phyloP scores from a whole-genome alignment of 2,329 filamentous ascomycete species.

The Elsinoe fawcettii region DNA sequence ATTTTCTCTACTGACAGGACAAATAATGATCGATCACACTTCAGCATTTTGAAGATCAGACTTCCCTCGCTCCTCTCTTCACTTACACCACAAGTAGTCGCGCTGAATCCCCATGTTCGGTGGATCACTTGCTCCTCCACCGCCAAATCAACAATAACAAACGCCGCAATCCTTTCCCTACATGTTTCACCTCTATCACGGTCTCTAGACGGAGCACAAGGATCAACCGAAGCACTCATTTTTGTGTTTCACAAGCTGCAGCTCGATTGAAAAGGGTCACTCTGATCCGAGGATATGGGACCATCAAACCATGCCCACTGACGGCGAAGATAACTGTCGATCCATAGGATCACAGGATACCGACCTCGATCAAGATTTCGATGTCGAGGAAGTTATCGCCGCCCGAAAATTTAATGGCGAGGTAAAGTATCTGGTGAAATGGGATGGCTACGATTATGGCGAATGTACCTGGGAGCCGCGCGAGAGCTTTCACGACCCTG shows the following conservation, averaged over 20 bases:
- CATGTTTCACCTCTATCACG: not conserved
- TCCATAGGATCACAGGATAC: constrained; percentile 21
- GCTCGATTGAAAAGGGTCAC: no score
- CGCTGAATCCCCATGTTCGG: no score
- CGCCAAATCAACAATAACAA: not conserved
- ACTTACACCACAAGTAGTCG: no score
- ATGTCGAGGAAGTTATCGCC: constrained; percentile 27
- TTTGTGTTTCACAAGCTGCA: not conserved
- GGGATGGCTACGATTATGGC: constrained; percentile 26
- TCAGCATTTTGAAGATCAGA: no score
- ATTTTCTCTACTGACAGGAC: not conserved
- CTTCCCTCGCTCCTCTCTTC: no score
- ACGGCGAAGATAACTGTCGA: constrained; percentile 12
- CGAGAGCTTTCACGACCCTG: not conserved
- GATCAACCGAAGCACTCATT: not conserved
- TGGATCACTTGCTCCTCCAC: not conserved
- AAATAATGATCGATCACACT: not conserved
- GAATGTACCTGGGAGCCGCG: constrained; percentile 27
- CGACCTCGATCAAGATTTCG: constrained; percentile 22
- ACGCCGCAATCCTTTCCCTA: not conserved
- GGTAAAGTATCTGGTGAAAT: constrained; percentile 26
- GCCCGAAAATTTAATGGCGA: constrained; percentile 18
- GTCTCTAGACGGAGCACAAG: not conserved
- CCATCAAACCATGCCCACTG: not conserved
- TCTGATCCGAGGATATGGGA: not conserved